Evolutionary conservation across 495 filamentous ascomycete genomes (phyloP), one percentile per base, ranked within the genome.

Genomic region (Annulohypoxylon maeteangense): DNA sequence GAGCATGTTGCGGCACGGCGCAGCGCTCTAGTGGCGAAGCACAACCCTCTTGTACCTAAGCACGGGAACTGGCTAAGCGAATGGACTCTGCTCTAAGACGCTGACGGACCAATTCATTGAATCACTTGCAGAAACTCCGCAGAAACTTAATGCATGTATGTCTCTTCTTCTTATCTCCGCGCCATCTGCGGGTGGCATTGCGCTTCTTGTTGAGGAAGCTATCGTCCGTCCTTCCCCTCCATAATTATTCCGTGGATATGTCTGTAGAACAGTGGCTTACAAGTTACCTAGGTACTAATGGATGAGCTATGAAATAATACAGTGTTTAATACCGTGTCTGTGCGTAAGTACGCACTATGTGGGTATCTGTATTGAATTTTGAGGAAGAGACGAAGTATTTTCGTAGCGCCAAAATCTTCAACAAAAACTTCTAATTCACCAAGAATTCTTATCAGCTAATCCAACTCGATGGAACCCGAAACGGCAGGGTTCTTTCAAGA

Each of bases 401-500:
- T 53, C 48, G 25, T 53, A 31, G 23, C 25, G 47, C 47, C 6
- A 29, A 20, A 53, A 7, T 53, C 25, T 53, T 53, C 48, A 53
- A n/a, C 25, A 11, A 31, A 16, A 29, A 53, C 48, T 53, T 53
- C 20, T 11, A 38, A 56, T 38, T 20, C 25, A 34, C 23, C 31
- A 38, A 34, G 31, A 56, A 44, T 42, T 16, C 22, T 12, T 34
- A 62, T 29, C 32, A 44, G 34, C 4, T 18, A 57, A 55, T 5
- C 40, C 56, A 40, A 47, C 54, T 20, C 42, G 11, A 72, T 72
- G 70, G 71, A 74, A 27, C 55, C 61, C 36, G 81, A 82, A 51
- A 77, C 78, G 6, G 81, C 80, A 53, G 84, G 84, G 65, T 81
- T 96, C 69, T 96, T 97, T 81, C 70, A 89, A 50, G 94, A 97